Base-by-base conservation (phyloP, 2,329 filamentous ascomycete species). In the Bipolaris sorokiniana region DNA sequence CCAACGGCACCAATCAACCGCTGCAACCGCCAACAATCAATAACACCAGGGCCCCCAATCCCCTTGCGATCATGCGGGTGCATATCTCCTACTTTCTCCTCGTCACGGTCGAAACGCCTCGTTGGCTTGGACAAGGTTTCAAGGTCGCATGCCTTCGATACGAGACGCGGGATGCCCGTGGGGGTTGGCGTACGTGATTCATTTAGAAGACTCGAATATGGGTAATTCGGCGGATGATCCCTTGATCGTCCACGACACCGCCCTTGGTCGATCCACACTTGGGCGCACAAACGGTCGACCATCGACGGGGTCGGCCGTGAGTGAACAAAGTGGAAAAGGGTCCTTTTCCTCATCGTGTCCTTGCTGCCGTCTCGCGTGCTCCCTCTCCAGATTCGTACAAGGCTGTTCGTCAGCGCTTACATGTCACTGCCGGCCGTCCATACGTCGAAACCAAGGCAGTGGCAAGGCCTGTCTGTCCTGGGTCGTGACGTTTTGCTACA, bases 131-230 rank as follows among this genome's bases (percentile, higher is more conserved):
- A 48, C 38, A 48, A 56, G 28, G 44, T 48, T 55, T 52, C 48
- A 13, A 45, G 46, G 44, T 56, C 49, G 47, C 48, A 65, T 62
- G 61, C 64, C 40, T 58, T 56, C 46, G 64, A 48, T 60, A 59
- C 50, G 51, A 48, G 58, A 46, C 57, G 63, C 54, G 67, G 68
- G 65, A 61, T 68, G 42, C 9, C 38, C 51, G 68, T 67, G 66
- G 65, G 66, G 67, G 64, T 59, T 18, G 44, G 53, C 63, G 62
- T 69, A 70, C 68, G 67, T 68, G 62, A 70, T 70, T 63, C 62
- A 61, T 69, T 68, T 67, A 67, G 64, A 40, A 28, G 28, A 51
- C 64, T 66, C 48, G 56, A 61, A 61, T 62, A 56, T 56, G 56
- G 56, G 53, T 31, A 61, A 59, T 53, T 61, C 57, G 62, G 56